phyloP scores from a whole-genome alignment of 176 grass and related monocot species.

The Ananas comosus region DNA sequence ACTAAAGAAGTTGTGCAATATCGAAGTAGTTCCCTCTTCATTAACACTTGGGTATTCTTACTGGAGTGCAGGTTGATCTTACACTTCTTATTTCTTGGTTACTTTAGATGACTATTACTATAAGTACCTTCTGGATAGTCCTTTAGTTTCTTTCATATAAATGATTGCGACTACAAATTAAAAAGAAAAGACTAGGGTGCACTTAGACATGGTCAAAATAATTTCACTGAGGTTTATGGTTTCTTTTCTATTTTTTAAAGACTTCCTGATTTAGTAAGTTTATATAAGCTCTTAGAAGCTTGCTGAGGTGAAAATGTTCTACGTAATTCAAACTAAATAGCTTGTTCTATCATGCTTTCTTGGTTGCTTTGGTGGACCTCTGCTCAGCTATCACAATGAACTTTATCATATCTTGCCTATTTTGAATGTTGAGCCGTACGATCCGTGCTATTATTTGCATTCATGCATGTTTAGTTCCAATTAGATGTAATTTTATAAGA shows the following conservation, averaged over 20 bases:
- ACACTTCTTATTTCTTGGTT: constrained; percentile 10
- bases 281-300: neutral
- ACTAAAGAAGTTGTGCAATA: constrained; percentile 61
- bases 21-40: constrained; percentile 56
- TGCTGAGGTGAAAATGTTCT: neutral
- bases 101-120: neutral
- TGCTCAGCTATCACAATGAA: no score
- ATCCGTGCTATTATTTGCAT: no score
- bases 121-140: neutral
- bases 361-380: neutral
- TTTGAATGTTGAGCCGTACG: no score
- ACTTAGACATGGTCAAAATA: neutral
- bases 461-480: no score
- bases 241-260: no score
- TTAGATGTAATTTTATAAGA: no score
- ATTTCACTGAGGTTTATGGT: neutral
- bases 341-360: neutral
- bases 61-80: constrained; percentile 70
- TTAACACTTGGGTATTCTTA: constrained; percentile 87
- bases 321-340: neutral
- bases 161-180: neutral
- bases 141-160: constrained; percentile 5
- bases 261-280: neutral
- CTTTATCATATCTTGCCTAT: no score
- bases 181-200: neutral